Base-by-base conservation (phyloP, 2,329 filamentous ascomycete species). In the Onygenales sp. region DNA sequence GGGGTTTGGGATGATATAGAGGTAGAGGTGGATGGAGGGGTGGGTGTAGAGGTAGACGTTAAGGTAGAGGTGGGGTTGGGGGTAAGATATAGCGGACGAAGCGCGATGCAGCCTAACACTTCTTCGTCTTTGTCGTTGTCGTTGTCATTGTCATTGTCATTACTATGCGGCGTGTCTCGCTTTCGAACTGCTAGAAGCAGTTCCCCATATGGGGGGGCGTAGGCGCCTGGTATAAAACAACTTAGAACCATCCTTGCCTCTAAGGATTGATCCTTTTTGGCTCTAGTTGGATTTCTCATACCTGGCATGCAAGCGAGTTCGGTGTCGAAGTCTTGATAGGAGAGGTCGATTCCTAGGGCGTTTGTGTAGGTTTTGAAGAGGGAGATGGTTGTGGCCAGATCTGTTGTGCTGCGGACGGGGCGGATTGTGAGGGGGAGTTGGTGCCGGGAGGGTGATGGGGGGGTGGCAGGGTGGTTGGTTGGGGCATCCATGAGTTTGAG, bases 291-390 rank as follows among this genome's bases (percentile, higher is more conserved):
- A 0, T 70, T 63, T 61, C 83, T 83, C 61, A 76, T 76, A 1
- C 79, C 80, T 0, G 81, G 80, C 13, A 84, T 65, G 7, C 63
- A 67, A 6, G 70, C 66, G 17, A 84, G 67, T 62, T 84, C 81
- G 8, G 68, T 61, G 8, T 70, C 61, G 64, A 82, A 83, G 55
- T 73, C 69, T 63, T 84, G 80, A 60, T 80, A 84, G 9, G 72
- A 70, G 37, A 83, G 76, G 58, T 81, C 79, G 50, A 83, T 70
- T 17, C 69, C 69, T 1, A 83, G 67, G 2, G 73, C 71, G 49
- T 61, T 49, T 2, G 69, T 67, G 55, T 77, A 77, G 6, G 67
- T 62, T 11, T 61, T 67, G 59, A 77, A 74, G 34, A 77, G 63
- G 10, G 42, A 9, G 17, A 42, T 52, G 39, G 54, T 45, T 17